Conservation (phyloP, 169 alveolate genomes). For the Theileria annulata region DNA sequence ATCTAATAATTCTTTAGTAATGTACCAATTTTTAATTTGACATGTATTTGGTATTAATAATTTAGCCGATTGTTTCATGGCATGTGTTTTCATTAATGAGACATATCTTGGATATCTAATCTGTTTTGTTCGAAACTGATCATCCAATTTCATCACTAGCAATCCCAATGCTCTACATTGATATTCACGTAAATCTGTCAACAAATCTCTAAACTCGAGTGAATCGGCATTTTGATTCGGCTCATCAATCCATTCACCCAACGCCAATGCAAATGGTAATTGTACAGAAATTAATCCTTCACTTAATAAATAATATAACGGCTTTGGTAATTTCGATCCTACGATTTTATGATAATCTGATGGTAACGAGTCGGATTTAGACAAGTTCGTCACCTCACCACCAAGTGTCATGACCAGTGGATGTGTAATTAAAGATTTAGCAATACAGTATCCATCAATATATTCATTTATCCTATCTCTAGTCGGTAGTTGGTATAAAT, state of each 20-base stretch:
- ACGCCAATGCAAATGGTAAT: slow-evolving; percentile 67
- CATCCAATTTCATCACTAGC: slow-evolving; percentile 66
- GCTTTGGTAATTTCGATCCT: slow-evolving; percentile 71
- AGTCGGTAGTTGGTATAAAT: slow-evolving; percentile 68
- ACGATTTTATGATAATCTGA: slow-evolving; percentile 71
- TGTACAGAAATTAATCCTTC: slow-evolving; percentile 70
- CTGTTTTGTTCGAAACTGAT: slow-evolving; percentile 61
- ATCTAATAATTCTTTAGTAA: slow-evolving; percentile 33
- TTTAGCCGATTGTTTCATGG: slow-evolving; percentile 34
- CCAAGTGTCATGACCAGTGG: slow-evolving; percentile 43
- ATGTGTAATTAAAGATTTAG: slow-evolving; percentile 43
- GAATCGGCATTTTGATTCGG: slow-evolving; percentile 69
- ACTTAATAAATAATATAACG: slow-evolving; percentile 69
- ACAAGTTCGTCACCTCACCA: slow-evolving; percentile 29
- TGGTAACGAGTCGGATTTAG: slow-evolving; percentile 35
- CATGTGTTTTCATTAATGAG: slow-evolving; percentile 25
- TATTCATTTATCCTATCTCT: slow-evolving; percentile 57
- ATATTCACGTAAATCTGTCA: slow-evolving; percentile 75
- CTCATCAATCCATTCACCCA: slow-evolving; percentile 79
- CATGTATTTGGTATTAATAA: slow-evolving; percentile 56
- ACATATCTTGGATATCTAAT: slow-evolving; percentile 39
- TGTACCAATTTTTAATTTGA: slow-evolving; percentile 22
- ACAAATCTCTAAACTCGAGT: slow-evolving; percentile 69
- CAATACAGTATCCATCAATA: slow-evolving; percentile 54
- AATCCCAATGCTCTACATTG: slow-evolving; percentile 76